Conservation (phyloP, 352 stramenopile species). For the Phytopythium kandeliae region DNA sequence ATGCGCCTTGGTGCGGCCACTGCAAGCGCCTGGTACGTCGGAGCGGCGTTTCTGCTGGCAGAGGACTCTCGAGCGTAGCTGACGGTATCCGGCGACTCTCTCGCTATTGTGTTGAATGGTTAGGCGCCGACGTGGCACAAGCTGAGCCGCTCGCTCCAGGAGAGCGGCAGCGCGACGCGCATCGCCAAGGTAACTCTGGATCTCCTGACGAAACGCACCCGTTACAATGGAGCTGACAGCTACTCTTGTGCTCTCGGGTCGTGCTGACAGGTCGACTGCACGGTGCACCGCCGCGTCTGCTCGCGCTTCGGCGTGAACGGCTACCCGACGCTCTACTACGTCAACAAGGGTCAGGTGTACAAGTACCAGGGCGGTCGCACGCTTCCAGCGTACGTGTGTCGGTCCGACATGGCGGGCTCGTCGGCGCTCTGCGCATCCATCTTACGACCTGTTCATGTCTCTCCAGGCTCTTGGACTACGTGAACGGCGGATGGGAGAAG, state of each 20-base stretch:
- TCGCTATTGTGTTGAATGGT: neutral
- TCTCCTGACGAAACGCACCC: too few species aligned
- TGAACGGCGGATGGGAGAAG: slow-evolving; percentile 49
- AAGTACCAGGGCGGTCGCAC: slow-evolving; percentile 68
- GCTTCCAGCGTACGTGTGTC: slow-evolving; percentile 44
- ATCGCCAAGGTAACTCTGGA: slow-evolving; percentile 50
- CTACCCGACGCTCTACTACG: slow-evolving; percentile 75
- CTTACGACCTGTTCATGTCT: neutral
- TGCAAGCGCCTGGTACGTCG: too few species aligned
- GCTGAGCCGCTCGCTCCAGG: slow-evolving; percentile 57
- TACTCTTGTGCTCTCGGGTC: neutral
- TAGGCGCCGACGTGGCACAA: slow-evolving; percentile 65
- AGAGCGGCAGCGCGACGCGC: slow-evolving; percentile 45
- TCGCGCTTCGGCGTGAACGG: slow-evolving; percentile 78
- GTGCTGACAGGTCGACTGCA: slow-evolving; percentile 38
- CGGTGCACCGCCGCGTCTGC: slow-evolving; percentile 73
- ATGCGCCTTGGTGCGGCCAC: slow-evolving; percentile 91
- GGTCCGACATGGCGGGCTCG: too few species aligned
- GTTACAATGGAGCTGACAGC: neutral
- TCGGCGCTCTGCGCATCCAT: too few species aligned
- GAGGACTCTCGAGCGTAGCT: too few species aligned
- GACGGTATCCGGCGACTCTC: neutral
- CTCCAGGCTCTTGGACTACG: slow-evolving; percentile 45
- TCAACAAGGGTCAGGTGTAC: slow-evolving; percentile 71
- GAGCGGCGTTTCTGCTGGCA: too few species aligned